phyloP scores from a whole-genome alignment of 2,329 filamentous ascomycete genomes.

The Microdochium trichocladiopsis region DNA sequence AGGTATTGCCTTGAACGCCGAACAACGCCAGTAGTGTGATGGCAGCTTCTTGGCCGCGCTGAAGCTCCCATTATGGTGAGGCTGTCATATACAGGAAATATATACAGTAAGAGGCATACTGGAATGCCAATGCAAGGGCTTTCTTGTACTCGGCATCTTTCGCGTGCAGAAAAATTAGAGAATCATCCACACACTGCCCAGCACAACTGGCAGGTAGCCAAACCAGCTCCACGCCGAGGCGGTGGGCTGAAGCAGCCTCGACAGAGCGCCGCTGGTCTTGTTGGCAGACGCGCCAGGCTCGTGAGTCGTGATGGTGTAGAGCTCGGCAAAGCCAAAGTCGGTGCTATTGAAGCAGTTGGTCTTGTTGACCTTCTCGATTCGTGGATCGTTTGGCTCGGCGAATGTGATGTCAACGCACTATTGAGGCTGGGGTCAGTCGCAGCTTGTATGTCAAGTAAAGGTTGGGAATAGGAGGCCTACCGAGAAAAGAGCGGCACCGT shows the following conservation, averaged over 20 bases:
- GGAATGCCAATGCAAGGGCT: not conserved
- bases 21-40: too few species aligned
- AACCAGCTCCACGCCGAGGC: slow-evolving; percentile 17
- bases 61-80: too few species aligned
- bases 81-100: too few species aligned
- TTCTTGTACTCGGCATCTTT: too few species aligned
- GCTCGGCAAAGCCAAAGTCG: slow-evolving; percentile 65
- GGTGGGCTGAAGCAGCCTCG: slow-evolving; percentile 12
- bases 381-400: slow-evolving; percentile 63
- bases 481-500: slow-evolving; percentile 77
- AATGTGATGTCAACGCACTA: not conserved
- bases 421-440: not conserved
- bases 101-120: too few species aligned
- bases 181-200: slow-evolving; percentile 29
- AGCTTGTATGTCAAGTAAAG: not conserved
- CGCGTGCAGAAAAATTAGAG: slow-evolving; percentile 22
- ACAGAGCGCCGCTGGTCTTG: slow-evolving; percentile 19
- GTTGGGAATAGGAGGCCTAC: slow-evolving; percentile 38
- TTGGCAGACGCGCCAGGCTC: slow-evolving; percentile 27
- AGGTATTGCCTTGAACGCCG: too few species aligned
- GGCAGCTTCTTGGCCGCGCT: too few species aligned
- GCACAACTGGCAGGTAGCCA: slow-evolving; percentile 34
- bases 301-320: slow-evolving; percentile 62
- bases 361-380: slow-evolving; percentile 64
- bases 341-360: slow-evolving; percentile 87